Percentiles rank a stretch among this genome's conserved stretches.
Conservation (phyloP, 768 basidiomycete genomes). For the Amyloporia xantha region DNA sequence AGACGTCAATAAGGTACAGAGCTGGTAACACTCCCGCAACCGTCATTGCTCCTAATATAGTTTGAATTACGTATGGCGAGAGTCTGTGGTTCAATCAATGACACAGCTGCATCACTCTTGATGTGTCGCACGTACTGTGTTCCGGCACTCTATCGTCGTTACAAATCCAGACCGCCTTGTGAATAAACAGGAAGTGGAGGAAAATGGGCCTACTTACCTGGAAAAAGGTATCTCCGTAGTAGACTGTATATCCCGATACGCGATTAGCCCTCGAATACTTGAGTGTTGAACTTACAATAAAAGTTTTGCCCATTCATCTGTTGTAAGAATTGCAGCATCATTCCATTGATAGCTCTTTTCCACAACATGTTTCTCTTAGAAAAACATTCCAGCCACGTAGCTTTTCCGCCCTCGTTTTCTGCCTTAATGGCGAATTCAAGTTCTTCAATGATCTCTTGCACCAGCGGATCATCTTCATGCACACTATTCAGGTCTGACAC, state of each 20-base stretch:
- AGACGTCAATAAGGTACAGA: constrained; percentile 60
- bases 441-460: constrained; percentile 56
- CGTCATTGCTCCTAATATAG: constrained; percentile 66
- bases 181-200: too few species aligned
- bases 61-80: constrained; percentile 63
- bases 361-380: constrained; percentile 59
- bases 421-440: constrained; percentile 57
- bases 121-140: constrained; percentile 50
- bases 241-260: constrained; percentile 39
- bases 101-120: too few species aligned
- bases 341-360: constrained; percentile 69
- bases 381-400: constrained; percentile 76
- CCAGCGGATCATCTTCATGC: constrained; percentile 47
- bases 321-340: constrained; percentile 79
- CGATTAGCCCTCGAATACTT: too few species aligned
- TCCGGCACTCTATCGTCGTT: constrained; percentile 60
- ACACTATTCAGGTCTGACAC: constrained; percentile 61
- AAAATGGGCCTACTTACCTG: constrained; percentile 9
- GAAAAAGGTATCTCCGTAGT: constrained; percentile 80
- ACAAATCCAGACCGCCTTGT: too few species aligned
- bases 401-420: constrained; percentile 80
- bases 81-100: background rate
- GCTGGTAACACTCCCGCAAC: constrained; percentile 69
- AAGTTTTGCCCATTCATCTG: constrained; percentile 80
- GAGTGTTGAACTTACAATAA: constrained; percentile 66